These are phyloP conservation scores for Beauveria pseudobassiana DNA, from an alignment of 2,329 filamentous ascomycete genomes.

Conservation along the genomic window DNA sequence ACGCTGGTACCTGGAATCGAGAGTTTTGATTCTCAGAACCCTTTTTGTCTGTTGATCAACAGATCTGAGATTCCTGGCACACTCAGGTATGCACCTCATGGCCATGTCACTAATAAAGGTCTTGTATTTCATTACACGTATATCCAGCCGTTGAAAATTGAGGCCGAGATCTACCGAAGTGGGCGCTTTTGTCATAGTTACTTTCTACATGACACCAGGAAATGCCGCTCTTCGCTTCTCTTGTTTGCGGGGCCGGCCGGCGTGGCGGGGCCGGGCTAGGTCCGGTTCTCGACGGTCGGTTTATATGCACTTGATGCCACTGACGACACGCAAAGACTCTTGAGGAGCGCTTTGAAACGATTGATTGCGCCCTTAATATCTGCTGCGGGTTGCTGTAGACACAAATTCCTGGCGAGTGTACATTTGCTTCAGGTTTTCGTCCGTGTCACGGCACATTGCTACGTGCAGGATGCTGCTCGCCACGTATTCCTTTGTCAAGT, in stretches of 20 bases:
- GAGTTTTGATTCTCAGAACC: neutral
- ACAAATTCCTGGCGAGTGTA: no score
- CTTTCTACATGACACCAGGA: no score
- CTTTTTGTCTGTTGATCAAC: neutral
- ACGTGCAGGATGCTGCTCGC: no score
- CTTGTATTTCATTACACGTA: no score
- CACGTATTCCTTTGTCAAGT: no score
- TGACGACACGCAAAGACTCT: neutral
- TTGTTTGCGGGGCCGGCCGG: neutral
- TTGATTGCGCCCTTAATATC: no score
- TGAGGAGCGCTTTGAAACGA: no score
- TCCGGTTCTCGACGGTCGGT: neutral
- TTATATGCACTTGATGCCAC: neutral
- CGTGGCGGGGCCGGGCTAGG: neutral
- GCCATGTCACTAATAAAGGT: no score
- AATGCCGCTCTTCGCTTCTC: neutral
- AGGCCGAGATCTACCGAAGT: constrained; percentile 1
- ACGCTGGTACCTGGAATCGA: neutral
- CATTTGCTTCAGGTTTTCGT: no score
- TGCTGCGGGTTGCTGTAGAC: no score
- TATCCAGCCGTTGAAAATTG: neutral
- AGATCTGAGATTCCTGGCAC: neutral
- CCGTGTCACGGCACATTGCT: no score
- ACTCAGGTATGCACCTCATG: neutral
- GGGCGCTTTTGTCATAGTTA: neutral